Evolutionary conservation across 768 basidiomycete species (phyloP).

Genomic region (Termitomyces sp.): DNA sequence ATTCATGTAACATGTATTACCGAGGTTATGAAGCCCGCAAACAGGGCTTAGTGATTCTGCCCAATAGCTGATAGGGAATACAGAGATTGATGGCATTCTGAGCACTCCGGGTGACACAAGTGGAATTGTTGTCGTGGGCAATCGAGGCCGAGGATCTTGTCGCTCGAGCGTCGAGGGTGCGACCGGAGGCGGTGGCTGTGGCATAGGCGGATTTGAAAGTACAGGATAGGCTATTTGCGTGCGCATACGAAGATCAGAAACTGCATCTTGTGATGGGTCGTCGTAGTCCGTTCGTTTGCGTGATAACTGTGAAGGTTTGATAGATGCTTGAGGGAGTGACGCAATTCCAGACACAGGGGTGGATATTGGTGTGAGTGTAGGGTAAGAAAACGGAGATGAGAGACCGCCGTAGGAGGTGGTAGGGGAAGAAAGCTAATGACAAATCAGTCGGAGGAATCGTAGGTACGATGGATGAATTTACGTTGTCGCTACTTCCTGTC

Average conservation of each 20-base stretch:
- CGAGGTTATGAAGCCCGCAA: constrained; percentile 89
- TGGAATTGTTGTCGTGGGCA: constrained; percentile 32
- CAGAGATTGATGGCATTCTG: constrained; percentile 49
- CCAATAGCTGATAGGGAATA: constrained; percentile 86
- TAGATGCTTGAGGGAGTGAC: constrained; percentile 81
- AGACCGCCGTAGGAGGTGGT: constrained; percentile 30
- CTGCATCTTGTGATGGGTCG: constrained; percentile 70
- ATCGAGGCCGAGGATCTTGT: constrained; percentile 68
- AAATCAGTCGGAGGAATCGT: not conserved
- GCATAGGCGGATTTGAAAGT: constrained; percentile 52
- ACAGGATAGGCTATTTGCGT: constrained; percentile 80
- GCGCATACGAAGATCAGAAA: constrained; percentile 42
- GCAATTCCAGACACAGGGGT: constrained; percentile 42
- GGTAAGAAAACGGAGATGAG: constrained; percentile 37
- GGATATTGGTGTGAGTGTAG: constrained; percentile 38
- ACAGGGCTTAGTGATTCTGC: constrained; percentile 72
- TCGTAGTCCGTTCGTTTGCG: constrained; percentile 77
- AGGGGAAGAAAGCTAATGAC: constrained; percentile 29
- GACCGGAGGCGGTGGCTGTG: constrained; percentile 78
- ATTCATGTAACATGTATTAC: constrained; percentile 99
- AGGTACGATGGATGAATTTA: constrained; percentile 17
- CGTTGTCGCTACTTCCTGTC: constrained; percentile 47
- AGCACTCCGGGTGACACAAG: constrained; percentile 51
- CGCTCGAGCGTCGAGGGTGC: constrained; percentile 68
- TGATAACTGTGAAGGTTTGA: constrained; percentile 68